Evolutionary conservation across 2,329 filamentous ascomycete genomes (phyloP), one percentile per base, ranked within the genome.

Genomic region (Emmonsiellopsis sp.): DNA sequence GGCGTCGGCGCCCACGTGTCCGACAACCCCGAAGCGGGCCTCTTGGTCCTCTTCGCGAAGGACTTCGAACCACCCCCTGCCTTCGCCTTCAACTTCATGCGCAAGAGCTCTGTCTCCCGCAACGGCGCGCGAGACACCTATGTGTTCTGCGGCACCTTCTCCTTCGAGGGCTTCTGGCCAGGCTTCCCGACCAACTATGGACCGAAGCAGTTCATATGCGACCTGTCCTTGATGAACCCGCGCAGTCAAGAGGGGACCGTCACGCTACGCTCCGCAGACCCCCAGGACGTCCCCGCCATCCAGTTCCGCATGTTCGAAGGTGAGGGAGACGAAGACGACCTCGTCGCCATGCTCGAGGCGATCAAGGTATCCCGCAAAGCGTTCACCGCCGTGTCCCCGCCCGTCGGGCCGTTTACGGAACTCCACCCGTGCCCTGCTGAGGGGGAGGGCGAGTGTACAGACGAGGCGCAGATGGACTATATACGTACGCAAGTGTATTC

Each of bases 1-100:
- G 80, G 83, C 44, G 82, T 87, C 2, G 84, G 84, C 5, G 77
- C 76, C 54, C 83, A 86, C 66, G 72, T 87, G 3, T 72, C 83
- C 54, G 83, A 87, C 61, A 81, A 83, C 56, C 78, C 78, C 43
- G 78, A 77, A 68, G 44, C 14, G 4, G 44, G 44, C 31, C 53
- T 51, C 14, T 14, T 42, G 10, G 14, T 13, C 21, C 48, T 52
- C n/a, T 9, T 33, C 7, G 4, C 9, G 3, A 21, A 43, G 17
- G 36, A 39, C 36, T n/a, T 39, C 36, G 9, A 39, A n/a, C 9
- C 9, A 7, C 8, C 10, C 6, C 39, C 31, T 7, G 10, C n/a
- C 10, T 6, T 10, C 14, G 14, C 10, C 31, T 53, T 48, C 31
- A 48, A 36, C 32, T 10, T 32, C 34, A 17, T 51, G 21, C 48